Percentiles rank a stretch among this genome's conserved stretches.
These are phyloP conservation scores for Colletotrichum lentis DNA, from an alignment of 2,329 filamentous ascomycete species.

Conservation along the genomic window DNA sequence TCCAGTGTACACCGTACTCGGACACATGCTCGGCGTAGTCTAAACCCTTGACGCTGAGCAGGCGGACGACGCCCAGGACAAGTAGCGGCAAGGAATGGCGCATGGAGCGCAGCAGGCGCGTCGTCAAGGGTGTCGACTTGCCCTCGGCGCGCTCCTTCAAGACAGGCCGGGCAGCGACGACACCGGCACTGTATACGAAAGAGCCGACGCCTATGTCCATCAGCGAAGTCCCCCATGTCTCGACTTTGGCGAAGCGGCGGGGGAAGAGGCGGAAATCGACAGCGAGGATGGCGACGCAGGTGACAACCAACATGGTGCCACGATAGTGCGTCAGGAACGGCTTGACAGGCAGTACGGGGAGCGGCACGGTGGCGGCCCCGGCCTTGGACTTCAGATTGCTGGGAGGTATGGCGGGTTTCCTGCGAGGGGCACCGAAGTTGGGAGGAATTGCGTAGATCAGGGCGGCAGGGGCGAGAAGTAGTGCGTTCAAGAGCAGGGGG, in stretches of 20 bases:
- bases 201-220: conserved; percentile 98
- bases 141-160: conserved; percentile 72
- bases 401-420: conserved; percentile 60
- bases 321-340: conserved; percentile 94
- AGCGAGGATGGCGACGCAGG: conserved; percentile 90
- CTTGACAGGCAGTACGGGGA: conserved; percentile 75
- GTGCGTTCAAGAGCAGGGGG: conserved; percentile 75
- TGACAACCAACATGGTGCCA: conserved; percentile 89
- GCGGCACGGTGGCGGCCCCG: conserved; percentile 38
- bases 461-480: conserved; percentile 76
- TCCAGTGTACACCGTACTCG: conserved; percentile 99
- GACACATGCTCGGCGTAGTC: conserved; percentile 98
- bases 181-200: conserved; percentile 92
- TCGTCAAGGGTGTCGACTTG: conserved; percentile 57
- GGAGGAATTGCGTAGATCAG: conserved; percentile 66
- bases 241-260: conserved; percentile 93
- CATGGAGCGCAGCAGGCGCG: conserved; percentile 71
- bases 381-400: conserved; percentile 49
- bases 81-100: conserved; percentile 86
- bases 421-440: conserved; percentile 50
- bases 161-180: conserved; percentile 85
- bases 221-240: conserved; percentile 99
- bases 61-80: conserved; percentile 78
- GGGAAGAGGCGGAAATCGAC: conserved; percentile 96
- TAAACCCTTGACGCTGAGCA: conserved; percentile 89